Percentiles rank a stretch among this genome's conserved stretches.
These are phyloP conservation scores for Wickerhamomyces sp. DNA, from an alignment of 1,139 yeast species.

Conservation along the genomic window DNA sequence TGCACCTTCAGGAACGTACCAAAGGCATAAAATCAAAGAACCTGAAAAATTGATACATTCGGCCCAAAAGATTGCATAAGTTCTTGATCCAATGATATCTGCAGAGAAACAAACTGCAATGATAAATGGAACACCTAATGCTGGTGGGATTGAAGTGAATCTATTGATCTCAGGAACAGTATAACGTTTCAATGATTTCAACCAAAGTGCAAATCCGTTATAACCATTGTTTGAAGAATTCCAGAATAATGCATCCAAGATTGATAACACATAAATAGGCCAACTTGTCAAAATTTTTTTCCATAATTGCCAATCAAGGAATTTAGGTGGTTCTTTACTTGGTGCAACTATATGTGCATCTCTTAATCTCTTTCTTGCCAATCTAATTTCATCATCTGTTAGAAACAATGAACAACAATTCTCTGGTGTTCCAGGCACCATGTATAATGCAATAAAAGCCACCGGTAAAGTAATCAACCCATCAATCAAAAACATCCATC, in stretches of 20 bases:
- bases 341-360: slow-evolving; percentile 42
- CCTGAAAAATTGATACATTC: slow-evolving; percentile 24
- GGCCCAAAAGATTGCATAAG: slow-evolving; percentile 42
- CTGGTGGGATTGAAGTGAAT: slow-evolving; percentile 30
- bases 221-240: slow-evolving; percentile 10
- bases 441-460: slow-evolving; percentile 45
- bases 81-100: slow-evolving; percentile 27
- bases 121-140: slow-evolving; percentile 30
- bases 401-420: slow-evolving; percentile 20
- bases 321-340: slow-evolving; percentile 36
- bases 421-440: slow-evolving; percentile 52
- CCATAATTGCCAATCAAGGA: slow-evolving; percentile 35
- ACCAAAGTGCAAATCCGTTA: slow-evolving; percentile 31
- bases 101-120: slow-evolving; percentile 27
- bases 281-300: slow-evolving; percentile 41
- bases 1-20: slow-evolving; percentile 24
- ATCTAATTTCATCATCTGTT: slow-evolving; percentile 32
- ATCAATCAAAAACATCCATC: slow-evolving; percentile 61
- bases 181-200: slow-evolving; percentile 28
- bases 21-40: slow-evolving; percentile 4
- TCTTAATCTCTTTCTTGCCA: slow-evolving; percentile 24
- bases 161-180: slow-evolving; percentile 29
- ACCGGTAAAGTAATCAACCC: slow-evolving; percentile 49
- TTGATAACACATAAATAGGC: slow-evolving; percentile 32
- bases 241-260: slow-evolving; percentile 37